Base-by-base conservation (phyloP, 2,329 filamentous ascomycete genomes). In the Clonostachys solani region DNA sequence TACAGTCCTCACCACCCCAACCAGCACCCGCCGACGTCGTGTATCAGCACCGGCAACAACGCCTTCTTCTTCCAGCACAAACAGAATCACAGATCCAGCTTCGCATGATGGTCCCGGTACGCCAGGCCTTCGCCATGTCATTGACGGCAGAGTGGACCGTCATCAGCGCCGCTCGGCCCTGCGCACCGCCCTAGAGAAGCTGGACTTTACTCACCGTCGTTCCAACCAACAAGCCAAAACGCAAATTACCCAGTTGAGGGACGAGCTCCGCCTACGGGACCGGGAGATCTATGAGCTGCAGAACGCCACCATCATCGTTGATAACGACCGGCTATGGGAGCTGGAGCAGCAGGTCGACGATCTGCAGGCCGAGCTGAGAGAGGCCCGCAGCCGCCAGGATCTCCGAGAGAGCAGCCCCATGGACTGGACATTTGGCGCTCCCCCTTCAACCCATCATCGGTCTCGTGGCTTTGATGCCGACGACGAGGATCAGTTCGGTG, bases 101-200 rank as follows among this genome's bases (percentile, higher is more conserved):
- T 5, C 23, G 9, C 23, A 9, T 29, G 23, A 29, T 9, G 23
- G 8, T 2, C 23, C 23, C 23, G 10, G 12, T 15, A 13, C 40
- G 9, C 43, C 44, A 38, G 69, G 73, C 0, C 68, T 83, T 4
- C 73, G 76, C 9, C 78, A 81, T 47, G 73, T 81, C 15, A 66
- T 80, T 8, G 75, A 81, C 38, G 78, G 77, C 7, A 74, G 81
- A 13, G 69, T 82, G 42, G 76, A 81, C 62, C 73, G 81, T 6
- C 73, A 80, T 16, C 69, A 80, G 36, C 70, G 77, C 8, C 74
- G 81, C 44, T 78, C 77, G 52, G 72, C 77, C 5, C 57, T 83
- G 6, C 81, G 78, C 52, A 79, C 80, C 51, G 76, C 83, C 62
- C 75, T 82, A 63, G 78, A 81, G 56, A 59, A 61, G 12, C 73